phyloP scores from a whole-genome alignment of 2,329 filamentous ascomycete genomes.

The Macrophomina pseudophaseolina region DNA sequence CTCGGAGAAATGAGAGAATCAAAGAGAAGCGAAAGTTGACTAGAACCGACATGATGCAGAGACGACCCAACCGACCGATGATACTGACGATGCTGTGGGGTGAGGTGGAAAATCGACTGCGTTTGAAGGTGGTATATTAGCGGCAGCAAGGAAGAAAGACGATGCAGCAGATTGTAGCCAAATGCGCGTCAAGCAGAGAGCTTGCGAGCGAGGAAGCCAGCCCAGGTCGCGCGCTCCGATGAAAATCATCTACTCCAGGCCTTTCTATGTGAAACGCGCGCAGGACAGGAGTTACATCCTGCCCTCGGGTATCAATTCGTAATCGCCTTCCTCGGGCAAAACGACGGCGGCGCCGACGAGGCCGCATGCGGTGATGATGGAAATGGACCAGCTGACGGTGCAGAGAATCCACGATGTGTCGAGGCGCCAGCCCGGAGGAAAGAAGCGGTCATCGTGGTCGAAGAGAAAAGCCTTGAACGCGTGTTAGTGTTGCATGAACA shows the following conservation, averaged over 20 bases:
- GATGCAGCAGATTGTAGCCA: not conserved
- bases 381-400: conserved; percentile 64
- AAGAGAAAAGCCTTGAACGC: conserved; percentile 74
- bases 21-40: not conserved
- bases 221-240: conserved; percentile 10
- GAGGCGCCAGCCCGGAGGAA: conserved; percentile 75
- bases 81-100: not conserved
- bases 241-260: conserved; percentile 11
- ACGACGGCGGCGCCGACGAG: conserved; percentile 71
- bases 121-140: not conserved
- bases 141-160: conserved; percentile 1
- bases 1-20: not conserved
- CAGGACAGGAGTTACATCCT: conserved; percentile 13
- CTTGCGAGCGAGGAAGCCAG: conserved; percentile 19
- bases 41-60: conserved; percentile 3
- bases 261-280: conserved; percentile 6
- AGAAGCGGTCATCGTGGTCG: conserved; percentile 82
- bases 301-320: conserved; percentile 70
- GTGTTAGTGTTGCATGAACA: not conserved
- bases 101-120: conserved; percentile 9
- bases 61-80: not conserved
- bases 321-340: conserved; percentile 81
- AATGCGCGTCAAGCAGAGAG: conserved; percentile 15
- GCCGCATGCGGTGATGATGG: conserved; percentile 59
- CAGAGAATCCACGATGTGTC: conserved; percentile 78